phyloP scores from a whole-genome alignment of 1,284 basidiomycete species.

The Fomitopsis schrenkii region DNA sequence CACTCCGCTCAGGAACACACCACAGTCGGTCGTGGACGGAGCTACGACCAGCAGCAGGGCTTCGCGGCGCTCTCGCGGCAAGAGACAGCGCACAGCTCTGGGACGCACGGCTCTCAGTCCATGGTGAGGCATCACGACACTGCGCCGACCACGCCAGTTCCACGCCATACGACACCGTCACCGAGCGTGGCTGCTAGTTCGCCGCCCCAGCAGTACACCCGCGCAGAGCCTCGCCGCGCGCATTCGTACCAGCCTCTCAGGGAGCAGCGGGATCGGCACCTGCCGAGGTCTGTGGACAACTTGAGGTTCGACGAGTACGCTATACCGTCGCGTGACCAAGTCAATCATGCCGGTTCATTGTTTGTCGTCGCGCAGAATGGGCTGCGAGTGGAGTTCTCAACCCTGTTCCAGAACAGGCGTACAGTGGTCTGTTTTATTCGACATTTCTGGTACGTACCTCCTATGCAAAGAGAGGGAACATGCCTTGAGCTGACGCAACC shows the following conservation, averaged over 20 bases:
- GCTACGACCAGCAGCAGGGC: background rate
- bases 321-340: constrained; percentile 42
- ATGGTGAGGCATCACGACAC: constrained; percentile 7
- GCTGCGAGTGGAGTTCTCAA: constrained; percentile 62
- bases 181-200: constrained; percentile 11
- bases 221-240: constrained; percentile 1
- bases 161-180: constrained; percentile 6
- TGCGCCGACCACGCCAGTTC: constrained; percentile 13
- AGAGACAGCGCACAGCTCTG: background rate
- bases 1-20: constrained; percentile 4
- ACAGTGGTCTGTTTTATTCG: constrained; percentile 76
- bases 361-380: constrained; percentile 68
- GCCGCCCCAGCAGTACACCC: constrained; percentile 1
- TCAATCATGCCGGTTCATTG: constrained; percentile 59
- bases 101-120: background rate
- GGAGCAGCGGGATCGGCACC: constrained; percentile 5
- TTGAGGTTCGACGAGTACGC: constrained; percentile 24
- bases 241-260: constrained; percentile 2
- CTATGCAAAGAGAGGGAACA: background rate
- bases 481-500: background rate
- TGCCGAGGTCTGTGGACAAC: constrained; percentile 5
- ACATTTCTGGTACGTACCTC: constrained; percentile 56
- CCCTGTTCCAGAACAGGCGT: constrained; percentile 60
- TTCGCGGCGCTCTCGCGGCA: background rate
- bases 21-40: background rate